These are phyloP conservation scores for Metroxylon sagu DNA, from an alignment of 176 grass and related monocot genomes.

Conservation along the genomic window DNA sequence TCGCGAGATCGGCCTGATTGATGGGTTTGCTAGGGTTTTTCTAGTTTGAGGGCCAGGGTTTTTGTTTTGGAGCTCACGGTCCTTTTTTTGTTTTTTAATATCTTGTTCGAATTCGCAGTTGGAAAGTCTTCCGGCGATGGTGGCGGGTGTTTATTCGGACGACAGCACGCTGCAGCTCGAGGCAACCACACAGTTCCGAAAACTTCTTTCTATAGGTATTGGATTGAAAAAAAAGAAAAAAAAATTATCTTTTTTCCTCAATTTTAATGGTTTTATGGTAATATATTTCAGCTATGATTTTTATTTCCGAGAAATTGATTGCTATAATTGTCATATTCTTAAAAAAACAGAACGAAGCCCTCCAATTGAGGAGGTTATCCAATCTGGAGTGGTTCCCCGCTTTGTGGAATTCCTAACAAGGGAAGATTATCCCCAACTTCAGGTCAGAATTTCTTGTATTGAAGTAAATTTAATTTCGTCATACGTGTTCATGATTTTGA, in stretches of 20 bases:
- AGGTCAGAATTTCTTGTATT: conserved; percentile 28
- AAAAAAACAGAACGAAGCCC: conserved; percentile 72
- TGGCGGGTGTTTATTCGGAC: conserved; percentile 74
- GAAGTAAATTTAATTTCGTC: not conserved
- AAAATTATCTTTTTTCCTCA: too few relatives aligned
- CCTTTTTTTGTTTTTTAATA: not conserved
- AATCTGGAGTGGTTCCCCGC: conserved; percentile 83
- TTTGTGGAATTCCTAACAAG: conserved; percentile 94
- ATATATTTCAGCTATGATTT: not conserved
- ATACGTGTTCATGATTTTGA: not conserved
- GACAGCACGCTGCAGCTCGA: conserved; percentile 70
- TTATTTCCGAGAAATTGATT: not conserved
- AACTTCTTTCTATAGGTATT: conserved; percentile 88
- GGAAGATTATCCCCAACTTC: conserved; percentile 94
- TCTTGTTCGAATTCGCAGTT: conserved; percentile 47
- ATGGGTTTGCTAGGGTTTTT: not conserved
- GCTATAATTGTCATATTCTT: not conserved
- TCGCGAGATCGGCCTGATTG: not conserved
- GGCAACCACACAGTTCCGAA: conserved; percentile 84
- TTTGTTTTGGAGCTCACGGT: too few relatives aligned
- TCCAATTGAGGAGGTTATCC: conserved; percentile 92
- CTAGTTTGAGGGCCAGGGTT: not conserved
- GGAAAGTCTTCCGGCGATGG: conserved; percentile 88
- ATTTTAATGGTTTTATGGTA: too few relatives aligned
- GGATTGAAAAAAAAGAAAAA: too few relatives aligned